Conservation (phyloP, 768 basidiomycete genomes). For the Sarcodon sp. region DNA sequence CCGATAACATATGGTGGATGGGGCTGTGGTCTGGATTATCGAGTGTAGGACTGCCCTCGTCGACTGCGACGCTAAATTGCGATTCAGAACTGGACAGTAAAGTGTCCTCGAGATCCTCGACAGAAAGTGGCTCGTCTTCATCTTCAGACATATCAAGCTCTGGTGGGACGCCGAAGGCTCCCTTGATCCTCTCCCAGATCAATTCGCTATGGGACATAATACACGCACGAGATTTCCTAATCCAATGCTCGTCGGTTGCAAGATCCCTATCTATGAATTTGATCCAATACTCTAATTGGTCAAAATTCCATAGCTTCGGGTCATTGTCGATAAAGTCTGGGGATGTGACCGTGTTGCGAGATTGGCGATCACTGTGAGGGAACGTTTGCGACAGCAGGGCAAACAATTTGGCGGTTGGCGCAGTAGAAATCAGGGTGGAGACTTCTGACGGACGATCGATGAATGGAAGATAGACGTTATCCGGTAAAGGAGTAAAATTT, state of each 20-base stretch:
- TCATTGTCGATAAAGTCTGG: slow-evolving; percentile 27
- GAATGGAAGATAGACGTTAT: slow-evolving; percentile 76
- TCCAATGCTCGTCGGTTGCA: slow-evolving; percentile 63
- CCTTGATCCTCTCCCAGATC: slow-evolving; percentile 87
- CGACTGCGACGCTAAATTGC: background rate
- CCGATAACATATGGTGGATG: background rate
- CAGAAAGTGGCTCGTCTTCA: slow-evolving; percentile 1
- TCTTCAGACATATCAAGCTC: slow-evolving; percentile 60
- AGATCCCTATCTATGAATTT: slow-evolving; percentile 48
- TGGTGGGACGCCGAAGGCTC: slow-evolving; percentile 76
- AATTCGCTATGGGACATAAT: slow-evolving; percentile 69
- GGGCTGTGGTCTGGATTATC: background rate
- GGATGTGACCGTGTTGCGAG: slow-evolving; percentile 15
- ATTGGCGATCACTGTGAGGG: slow-evolving; percentile 17
- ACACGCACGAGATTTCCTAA: slow-evolving; percentile 58
- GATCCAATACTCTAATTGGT: slow-evolving; percentile 57
- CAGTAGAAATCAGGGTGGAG: slow-evolving; percentile 44
- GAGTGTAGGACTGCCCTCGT: background rate
- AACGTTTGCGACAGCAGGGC: slow-evolving; percentile 66
- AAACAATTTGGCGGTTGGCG: slow-evolving; percentile 59
- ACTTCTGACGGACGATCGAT: slow-evolving; percentile 76
- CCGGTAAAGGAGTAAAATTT: slow-evolving; percentile 59
- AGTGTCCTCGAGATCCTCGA: slow-evolving; percentile 4
- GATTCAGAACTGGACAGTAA: background rate
- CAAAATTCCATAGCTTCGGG: slow-evolving; percentile 59